Evolutionary conservation across 1,139 yeast genomes (phyloP).

Genomic region (Chernovozyma aurita): DNA sequence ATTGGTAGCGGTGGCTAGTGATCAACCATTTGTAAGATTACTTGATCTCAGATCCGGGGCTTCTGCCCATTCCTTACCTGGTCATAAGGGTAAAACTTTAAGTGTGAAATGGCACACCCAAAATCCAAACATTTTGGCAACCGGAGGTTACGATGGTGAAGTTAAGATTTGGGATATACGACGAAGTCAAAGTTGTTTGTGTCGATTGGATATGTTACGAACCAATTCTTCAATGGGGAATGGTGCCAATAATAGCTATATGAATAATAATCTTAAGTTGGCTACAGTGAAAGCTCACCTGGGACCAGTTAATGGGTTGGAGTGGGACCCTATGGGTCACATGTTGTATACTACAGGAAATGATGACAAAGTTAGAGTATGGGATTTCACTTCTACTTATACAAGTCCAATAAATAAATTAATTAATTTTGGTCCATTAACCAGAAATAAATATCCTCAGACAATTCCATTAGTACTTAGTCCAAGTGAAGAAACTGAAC

Average conservation of each 20-base stretch:
- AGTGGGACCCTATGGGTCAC: conserved; percentile 65
- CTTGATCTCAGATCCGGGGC: conserved; percentile 71
- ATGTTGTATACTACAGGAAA: conserved; percentile 62
- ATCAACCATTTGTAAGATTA: conserved; percentile 64
- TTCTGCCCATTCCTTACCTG: conserved; percentile 63
- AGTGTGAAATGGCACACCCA: conserved; percentile 75
- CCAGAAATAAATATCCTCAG: conserved; percentile 59
- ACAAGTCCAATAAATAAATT: conserved; percentile 55
- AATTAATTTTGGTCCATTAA: conserved; percentile 73
- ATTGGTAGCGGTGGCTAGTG: conserved; percentile 65
- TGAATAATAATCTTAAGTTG: conserved; percentile 23
- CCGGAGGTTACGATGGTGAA: conserved; percentile 77
- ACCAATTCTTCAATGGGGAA: conserved; percentile 20
- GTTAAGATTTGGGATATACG: conserved; percentile 74
- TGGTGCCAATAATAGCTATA: conserved; percentile 9
- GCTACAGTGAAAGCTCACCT: conserved; percentile 60
- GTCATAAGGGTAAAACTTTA: conserved; percentile 61
- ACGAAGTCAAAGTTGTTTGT: conserved; percentile 59
- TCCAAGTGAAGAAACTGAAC: conserved; percentile 42
- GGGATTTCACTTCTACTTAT: conserved; percentile 55
- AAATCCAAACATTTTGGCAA: conserved; percentile 55
- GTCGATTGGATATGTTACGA: conserved; percentile 50
- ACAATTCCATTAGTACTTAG: conserved; percentile 43
- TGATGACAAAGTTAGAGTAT: conserved; percentile 71
- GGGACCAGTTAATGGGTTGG: conserved; percentile 69